Conservation (phyloP, 768 basidiomycete species). For the Pleurotus platypus region DNA sequence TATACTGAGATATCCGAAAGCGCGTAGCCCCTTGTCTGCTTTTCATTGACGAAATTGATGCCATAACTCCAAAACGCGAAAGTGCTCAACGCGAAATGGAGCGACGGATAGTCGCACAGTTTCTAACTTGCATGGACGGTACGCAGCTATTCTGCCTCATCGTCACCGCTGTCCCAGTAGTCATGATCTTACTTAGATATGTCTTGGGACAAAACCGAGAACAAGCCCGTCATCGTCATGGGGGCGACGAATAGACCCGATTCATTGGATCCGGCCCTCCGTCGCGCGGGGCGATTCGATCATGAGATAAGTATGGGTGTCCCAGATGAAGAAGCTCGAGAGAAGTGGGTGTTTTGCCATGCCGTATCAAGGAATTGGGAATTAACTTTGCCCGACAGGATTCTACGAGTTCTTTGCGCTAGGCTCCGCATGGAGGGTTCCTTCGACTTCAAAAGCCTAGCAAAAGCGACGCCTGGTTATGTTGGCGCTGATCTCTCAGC, state of each 20-base stretch:
- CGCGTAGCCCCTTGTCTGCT: slow-evolving; percentile 88
- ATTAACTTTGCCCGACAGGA: slow-evolving; percentile 45
- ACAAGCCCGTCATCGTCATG: slow-evolving; percentile 90
- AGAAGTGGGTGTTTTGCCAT: slow-evolving; percentile 57
- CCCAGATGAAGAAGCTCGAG: slow-evolving; percentile 86
- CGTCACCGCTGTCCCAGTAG: not conserved
- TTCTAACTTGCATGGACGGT: slow-evolving; percentile 99
- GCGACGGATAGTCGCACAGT: slow-evolving; percentile 93
- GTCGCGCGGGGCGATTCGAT: slow-evolving; percentile 93
- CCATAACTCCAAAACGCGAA: slow-evolving; percentile 96
- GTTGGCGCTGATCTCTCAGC: slow-evolving; percentile 94
- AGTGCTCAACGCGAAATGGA: slow-evolving; percentile 99
- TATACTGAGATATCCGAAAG: slow-evolving; percentile 30
- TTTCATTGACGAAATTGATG: slow-evolving; percentile 98
- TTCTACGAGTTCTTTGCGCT: slow-evolving; percentile 78
- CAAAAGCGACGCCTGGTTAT: slow-evolving; percentile 94
- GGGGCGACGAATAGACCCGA: slow-evolving; percentile 97
- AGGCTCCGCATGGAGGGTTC: slow-evolving; percentile 84
- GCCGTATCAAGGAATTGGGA: not conserved
- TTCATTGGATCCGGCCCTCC: slow-evolving; percentile 88
- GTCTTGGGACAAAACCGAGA: slow-evolving; percentile 92
- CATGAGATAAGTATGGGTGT: slow-evolving; percentile 98
- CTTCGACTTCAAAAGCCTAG: slow-evolving; percentile 81
- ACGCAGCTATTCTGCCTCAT: slow-evolving; percentile 16
- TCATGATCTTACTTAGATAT: slow-evolving; percentile 52